Percentiles rank a stretch among this genome's conserved stretches.
These are phyloP conservation scores for Neoascochyta sp. DNA, from an alignment of 2,329 filamentous ascomycete genomes.

Conservation along the genomic window DNA sequence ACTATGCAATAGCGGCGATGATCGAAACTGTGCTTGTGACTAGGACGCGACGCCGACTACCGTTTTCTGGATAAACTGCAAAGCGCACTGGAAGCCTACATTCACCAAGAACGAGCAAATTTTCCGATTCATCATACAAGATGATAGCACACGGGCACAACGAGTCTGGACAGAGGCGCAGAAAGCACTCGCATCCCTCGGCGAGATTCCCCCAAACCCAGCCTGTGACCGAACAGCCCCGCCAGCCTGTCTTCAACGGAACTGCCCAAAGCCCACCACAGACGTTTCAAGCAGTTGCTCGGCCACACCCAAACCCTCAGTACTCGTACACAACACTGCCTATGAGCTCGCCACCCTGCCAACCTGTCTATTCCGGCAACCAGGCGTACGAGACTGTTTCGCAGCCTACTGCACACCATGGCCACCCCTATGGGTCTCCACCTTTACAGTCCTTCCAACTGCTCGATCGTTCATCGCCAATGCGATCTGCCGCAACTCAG, in stretches of 20 bases:
- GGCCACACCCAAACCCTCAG: no score
- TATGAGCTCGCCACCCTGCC: background rate
- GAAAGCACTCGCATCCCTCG: conserved; percentile 5
- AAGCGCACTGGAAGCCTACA: background rate
- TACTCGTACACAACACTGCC: no score
- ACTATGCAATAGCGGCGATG: conserved; percentile 9
- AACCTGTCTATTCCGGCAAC: conserved; percentile 1
- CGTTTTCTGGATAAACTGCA: no score
- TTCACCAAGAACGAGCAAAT: background rate
- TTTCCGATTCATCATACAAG: background rate
- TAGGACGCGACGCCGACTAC: no score
- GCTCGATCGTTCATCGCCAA: conserved; percentile 18
- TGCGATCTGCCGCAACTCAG: conserved; percentile 17
- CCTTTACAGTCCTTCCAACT: conserved; percentile 13
- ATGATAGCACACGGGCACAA: conserved; percentile 4
- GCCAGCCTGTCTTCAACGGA: conserved; percentile 2
- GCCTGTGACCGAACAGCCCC: no score
- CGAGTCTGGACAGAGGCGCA: conserved; percentile 7
- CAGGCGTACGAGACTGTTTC: conserved; percentile 21
- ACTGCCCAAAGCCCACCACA: no score
- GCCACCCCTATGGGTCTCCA: conserved; percentile 13
- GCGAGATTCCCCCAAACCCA: no score
- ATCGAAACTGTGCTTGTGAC: conserved; percentile 3
- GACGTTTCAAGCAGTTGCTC: no score
- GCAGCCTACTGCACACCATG: conserved; percentile 13